Evolutionary conservation across 2,329 filamentous ascomycete genomes (phyloP).

Genomic region (Colletotrichum neosansevieriae): DNA sequence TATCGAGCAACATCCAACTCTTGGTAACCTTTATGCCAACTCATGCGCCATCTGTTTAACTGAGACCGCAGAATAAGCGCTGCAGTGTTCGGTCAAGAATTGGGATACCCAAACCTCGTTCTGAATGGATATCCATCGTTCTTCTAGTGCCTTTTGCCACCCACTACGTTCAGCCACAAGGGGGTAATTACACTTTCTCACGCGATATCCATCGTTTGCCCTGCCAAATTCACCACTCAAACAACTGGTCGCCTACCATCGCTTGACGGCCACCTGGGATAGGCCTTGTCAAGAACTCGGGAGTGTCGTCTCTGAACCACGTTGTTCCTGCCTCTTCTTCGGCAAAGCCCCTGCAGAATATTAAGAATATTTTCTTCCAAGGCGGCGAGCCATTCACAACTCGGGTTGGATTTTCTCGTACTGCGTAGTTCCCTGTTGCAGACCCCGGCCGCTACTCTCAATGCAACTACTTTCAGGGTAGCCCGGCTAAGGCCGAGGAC

Average conservation of each 20-base stretch:
- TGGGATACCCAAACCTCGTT: slow-evolving; percentile 22
- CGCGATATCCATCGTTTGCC: slow-evolving; percentile 28
- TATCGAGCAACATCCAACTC: background rate
- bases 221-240: slow-evolving; percentile 30
- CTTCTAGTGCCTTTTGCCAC: too few species aligned
- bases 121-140: too few species aligned
- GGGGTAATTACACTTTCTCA: too few species aligned
- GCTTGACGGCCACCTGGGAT: slow-evolving; percentile 7
- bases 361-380: too few species aligned
- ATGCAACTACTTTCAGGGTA: slow-evolving; percentile 13
- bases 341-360: slow-evolving; percentile 5
- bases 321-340: background rate
- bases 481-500: slow-evolving; percentile 19
- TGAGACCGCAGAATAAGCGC: background rate
- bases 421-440: slow-evolving; percentile 23
- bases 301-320: background rate
- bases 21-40: too few species aligned
- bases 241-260: slow-evolving; percentile 4
- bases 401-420: background rate
- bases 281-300: slow-evolving; percentile 14
- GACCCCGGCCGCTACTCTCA: slow-evolving; percentile 11
- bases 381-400: slow-evolving; percentile 16
- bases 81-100: slow-evolving; percentile 3
- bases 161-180: too few species aligned
- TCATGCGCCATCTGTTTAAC: slow-evolving; percentile 12